These are phyloP conservation scores for Arbutus unedo DNA, from an alignment of 148 eudicot species.

Conservation along the genomic window DNA sequence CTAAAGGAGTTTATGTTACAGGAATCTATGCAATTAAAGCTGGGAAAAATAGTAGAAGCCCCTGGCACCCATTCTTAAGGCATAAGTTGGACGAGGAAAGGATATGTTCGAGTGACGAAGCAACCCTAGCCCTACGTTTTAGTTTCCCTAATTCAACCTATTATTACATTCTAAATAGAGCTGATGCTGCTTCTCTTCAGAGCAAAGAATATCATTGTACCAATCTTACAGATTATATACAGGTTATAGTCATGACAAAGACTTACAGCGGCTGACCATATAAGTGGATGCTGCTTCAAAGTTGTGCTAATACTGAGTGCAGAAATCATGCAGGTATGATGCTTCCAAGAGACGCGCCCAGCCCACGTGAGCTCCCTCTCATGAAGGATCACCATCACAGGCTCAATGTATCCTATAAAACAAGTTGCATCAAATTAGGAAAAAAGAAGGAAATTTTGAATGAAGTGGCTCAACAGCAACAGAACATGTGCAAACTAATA, in stretches of 20 bases:
- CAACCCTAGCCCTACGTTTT: background rate
- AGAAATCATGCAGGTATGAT: conserved; percentile 88
- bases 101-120: background rate
- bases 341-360: conserved; percentile 88
- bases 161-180: background rate
- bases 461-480: background rate
- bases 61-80: background rate
- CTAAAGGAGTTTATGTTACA: background rate
- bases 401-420: conserved; percentile 82
- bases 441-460: conserved; percentile 2
- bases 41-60: background rate
- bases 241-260: conserved; percentile 1
- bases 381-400: conserved; percentile 90
- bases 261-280: conserved; percentile 92
- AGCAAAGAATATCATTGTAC: background rate
- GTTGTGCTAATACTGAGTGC: conserved; percentile 90
- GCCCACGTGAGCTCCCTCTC: conserved; percentile 97
- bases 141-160: conserved; percentile 6
- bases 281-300: conserved; percentile 91
- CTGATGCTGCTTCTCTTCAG: background rate
- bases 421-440: conserved; percentile 10
- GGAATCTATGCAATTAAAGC: background rate
- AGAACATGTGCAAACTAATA: background rate
- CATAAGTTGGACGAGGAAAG: background rate
- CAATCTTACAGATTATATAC: background rate